A percentile compares a stretch with the other conserved stretches of the same genome.
These are phyloP conservation scores for Paraconiothyrium sp. DNA, from an alignment of 2,329 filamentous ascomycete genomes.

Conservation along the genomic window DNA sequence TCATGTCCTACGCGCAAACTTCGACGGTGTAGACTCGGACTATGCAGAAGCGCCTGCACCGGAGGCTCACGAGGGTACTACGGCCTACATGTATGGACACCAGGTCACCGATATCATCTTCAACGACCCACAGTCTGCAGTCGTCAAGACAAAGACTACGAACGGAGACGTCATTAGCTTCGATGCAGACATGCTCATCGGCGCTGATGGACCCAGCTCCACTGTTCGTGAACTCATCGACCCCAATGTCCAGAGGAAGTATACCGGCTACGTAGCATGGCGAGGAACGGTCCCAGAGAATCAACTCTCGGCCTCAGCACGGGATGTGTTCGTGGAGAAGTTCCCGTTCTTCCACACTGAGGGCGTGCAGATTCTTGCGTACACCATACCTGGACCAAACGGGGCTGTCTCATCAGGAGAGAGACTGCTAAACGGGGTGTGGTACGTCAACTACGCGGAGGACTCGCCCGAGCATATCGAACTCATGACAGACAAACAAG, in stretches of 20 bases:
- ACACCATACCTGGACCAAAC: conserved; percentile 6
- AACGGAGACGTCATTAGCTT: conserved; percentile 13
- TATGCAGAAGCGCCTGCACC: conserved; percentile 27
- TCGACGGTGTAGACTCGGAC: conserved; percentile 33
- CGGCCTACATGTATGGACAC: conserved; percentile 31
- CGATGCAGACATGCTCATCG: conserved; percentile 33
- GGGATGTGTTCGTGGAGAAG: conserved; percentile 28
- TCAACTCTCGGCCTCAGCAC: conserved; percentile 23
- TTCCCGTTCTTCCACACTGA: conserved; percentile 31
- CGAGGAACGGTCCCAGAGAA: conserved; percentile 37
- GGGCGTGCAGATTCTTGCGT: conserved; percentile 29
- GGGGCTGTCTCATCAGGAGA: conserved; percentile 5
- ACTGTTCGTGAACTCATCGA: conserved; percentile 28
- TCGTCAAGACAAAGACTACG: conserved; percentile 21
- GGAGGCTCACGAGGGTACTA: conserved; percentile 24
- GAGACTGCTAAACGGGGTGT: conserved; percentile 14
- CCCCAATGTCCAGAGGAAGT: conserved; percentile 30
- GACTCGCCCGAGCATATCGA: conserved; percentile 3
- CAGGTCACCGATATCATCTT: conserved; percentile 26
- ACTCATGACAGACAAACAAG: conserved; percentile 10
- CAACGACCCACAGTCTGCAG: conserved; percentile 18
- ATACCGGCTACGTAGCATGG: conserved; percentile 41
- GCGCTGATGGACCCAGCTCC: conserved; percentile 38
- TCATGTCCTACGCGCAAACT: conserved; percentile 37
- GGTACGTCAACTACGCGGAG: conserved; percentile 13